Conservation (phyloP, 2,329 filamentous ascomycete species). For the Fusarium sulawesiense region DNA sequence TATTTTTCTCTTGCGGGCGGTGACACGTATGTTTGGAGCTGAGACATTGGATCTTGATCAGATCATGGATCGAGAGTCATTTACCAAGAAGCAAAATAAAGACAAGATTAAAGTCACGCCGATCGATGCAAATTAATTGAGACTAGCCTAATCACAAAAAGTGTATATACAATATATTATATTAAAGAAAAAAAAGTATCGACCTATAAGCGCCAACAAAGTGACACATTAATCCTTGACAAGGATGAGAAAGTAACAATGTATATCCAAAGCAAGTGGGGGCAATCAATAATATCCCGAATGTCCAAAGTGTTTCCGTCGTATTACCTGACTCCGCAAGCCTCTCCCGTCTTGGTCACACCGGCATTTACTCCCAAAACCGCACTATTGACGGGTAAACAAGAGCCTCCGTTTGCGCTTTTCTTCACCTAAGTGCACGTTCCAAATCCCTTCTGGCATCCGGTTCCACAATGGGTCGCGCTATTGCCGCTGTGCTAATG, state of each 20-base stretch:
- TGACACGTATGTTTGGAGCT: not conserved
- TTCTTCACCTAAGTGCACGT: constrained; percentile 41
- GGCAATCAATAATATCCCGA: constrained; percentile 7
- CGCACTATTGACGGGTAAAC: constrained; percentile 1
- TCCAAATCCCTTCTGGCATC: constrained; percentile 52
- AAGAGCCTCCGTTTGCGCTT: constrained; percentile 25
- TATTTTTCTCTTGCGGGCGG: not conserved
- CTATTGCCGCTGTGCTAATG: constrained; percentile 44
- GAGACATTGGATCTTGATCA: not conserved
- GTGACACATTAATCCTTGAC: not conserved
- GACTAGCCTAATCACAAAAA: not conserved
- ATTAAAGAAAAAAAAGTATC: not conserved
- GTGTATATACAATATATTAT: not conserved
- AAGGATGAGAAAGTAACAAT: constrained; percentile 9
- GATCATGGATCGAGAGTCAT: not conserved
- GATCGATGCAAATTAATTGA: not conserved
- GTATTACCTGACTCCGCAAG: constrained; percentile 18
- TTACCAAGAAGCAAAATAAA: not conserved
- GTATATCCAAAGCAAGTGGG: not conserved
- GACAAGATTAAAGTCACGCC: not conserved
- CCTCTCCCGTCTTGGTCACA: constrained; percentile 7
- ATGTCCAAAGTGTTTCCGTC: not conserved
- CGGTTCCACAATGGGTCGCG: constrained; percentile 47
- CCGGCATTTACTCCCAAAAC: not conserved
- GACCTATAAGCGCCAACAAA: not conserved